phyloP scores from a whole-genome alignment of 2,329 filamentous ascomycete species.

The Talaromyces piceae region DNA sequence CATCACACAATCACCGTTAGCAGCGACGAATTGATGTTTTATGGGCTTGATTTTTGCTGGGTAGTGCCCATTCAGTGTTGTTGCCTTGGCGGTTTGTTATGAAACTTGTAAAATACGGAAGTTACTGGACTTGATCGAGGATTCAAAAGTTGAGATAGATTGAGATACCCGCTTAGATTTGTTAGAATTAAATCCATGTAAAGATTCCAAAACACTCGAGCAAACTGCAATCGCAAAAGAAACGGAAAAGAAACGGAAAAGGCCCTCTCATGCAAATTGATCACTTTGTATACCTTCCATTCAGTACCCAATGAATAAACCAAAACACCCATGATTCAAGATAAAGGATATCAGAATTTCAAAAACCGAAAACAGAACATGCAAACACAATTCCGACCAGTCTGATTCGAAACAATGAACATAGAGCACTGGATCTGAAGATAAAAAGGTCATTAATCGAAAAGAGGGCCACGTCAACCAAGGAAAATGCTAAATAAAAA shows the following conservation, averaged over 20 bases:
- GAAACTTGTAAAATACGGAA: background rate
- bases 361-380: background rate
- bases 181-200: background rate
- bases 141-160: constrained; percentile 5
- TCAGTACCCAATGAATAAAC: background rate
- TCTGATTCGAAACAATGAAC: constrained; percentile 6
- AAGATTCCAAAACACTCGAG: background rate
- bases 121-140: background rate
- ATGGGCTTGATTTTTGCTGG: too few relatives aligned
- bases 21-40: too few relatives aligned
- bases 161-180: constrained; percentile 1
- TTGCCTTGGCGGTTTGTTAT: too few relatives aligned
- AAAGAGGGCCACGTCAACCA: background rate
- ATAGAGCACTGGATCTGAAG: constrained; percentile 5
- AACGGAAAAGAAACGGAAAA: background rate
- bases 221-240: background rate
- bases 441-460: constrained; percentile 2
- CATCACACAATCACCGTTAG: background rate
- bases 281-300: background rate
- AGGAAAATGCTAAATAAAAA: background rate
- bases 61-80: too few relatives aligned
- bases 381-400: background rate
- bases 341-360: background rate
- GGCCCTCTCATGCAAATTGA: background rate
- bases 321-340: background rate